A percentile compares a stretch with the other conserved stretches of the same genome.
phyloP scores from a whole-genome alignment of 2,329 filamentous ascomycete genomes.

The Allantophomopsis lycopodina region DNA sequence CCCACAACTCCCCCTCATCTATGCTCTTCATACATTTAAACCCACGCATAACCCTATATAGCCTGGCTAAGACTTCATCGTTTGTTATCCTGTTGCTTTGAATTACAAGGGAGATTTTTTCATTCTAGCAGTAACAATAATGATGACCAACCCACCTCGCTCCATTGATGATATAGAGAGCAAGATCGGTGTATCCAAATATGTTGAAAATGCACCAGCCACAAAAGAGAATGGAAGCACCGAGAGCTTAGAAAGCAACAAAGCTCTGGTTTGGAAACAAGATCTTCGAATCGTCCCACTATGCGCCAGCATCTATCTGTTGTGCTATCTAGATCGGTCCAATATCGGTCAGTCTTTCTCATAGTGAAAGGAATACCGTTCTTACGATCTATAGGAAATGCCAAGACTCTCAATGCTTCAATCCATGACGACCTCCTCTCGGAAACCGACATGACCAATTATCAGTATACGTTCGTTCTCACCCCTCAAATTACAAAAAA shows the following conservation, averaged over 20 bases:
- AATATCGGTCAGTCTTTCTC: conserved; percentile 39
- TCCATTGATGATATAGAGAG: no score
- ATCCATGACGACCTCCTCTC: conserved; percentile 46
- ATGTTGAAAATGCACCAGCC: no score
- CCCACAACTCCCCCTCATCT: no score
- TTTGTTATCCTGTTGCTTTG: no score
- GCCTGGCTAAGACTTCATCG: no score
- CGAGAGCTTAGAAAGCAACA: conserved; percentile 8
- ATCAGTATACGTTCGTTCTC: conserved; percentile 37
- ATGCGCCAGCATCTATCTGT: conserved; percentile 48
- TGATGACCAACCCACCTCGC: no score
- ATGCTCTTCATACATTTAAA: no score
- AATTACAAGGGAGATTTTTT: no score
- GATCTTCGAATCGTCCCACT: conserved; percentile 51
- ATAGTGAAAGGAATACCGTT: neutral
- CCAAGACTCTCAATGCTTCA: conserved; percentile 49
- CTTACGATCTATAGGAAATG: conserved; percentile 27
- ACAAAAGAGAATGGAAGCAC: no score
- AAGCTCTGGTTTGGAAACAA: conserved; percentile 37
- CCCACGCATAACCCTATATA: no score
- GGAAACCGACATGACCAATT: conserved; percentile 44
- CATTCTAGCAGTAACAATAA: no score
- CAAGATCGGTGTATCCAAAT: no score
- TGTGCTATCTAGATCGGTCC: conserved; percentile 53
- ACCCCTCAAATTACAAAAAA: neutral